Percentiles rank a stretch among this genome's conserved stretches.
phyloP scores from a whole-genome alignment of 108 stramenopile species.

The Cyclostephanos tholiformis region DNA sequence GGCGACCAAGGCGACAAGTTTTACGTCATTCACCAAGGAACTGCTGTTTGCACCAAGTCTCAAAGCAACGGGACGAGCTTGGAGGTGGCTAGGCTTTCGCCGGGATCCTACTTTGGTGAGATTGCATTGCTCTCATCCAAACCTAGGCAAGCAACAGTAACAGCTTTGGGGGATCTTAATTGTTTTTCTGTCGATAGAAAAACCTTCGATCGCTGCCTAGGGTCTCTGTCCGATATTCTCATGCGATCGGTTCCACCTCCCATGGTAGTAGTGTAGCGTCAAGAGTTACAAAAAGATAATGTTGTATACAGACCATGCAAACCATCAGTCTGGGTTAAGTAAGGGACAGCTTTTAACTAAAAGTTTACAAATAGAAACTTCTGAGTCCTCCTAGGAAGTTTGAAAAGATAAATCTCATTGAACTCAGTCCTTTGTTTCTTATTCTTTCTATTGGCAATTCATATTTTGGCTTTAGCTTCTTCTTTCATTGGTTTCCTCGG shows the following conservation, averaged over 20 bases:
- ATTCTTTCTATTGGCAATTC: no score
- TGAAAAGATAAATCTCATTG: no score
- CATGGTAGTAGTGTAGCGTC: neutral
- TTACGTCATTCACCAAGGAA: constrained; percentile 64
- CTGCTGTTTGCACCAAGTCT: constrained; percentile 50
- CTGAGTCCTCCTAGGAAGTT: no score
- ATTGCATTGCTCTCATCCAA: constrained; percentile 69
- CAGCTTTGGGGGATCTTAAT: constrained; percentile 51
- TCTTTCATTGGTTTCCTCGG: no score
- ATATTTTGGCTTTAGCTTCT: no score
- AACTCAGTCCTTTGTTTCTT: no score
- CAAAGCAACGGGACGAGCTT: constrained; percentile 14
- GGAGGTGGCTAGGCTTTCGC: constrained; percentile 50
- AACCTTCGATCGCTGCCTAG: constrained; percentile 78
- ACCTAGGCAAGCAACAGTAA: constrained; percentile 74
- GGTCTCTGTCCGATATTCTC: constrained; percentile 68
- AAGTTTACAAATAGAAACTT: no score
- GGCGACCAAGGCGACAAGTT: constrained; percentile 62
- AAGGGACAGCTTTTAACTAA: no score
- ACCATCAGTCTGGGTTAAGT: no score
- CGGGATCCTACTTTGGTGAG: constrained; percentile 71
- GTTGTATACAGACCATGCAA: no score
- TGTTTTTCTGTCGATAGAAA: constrained; percentile 66
- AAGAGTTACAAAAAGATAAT: no score
- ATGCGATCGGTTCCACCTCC: constrained; percentile 55